Base-by-base conservation (phyloP, 2,329 filamentous ascomycete genomes). In the Paramyrothecium roridum region DNA sequence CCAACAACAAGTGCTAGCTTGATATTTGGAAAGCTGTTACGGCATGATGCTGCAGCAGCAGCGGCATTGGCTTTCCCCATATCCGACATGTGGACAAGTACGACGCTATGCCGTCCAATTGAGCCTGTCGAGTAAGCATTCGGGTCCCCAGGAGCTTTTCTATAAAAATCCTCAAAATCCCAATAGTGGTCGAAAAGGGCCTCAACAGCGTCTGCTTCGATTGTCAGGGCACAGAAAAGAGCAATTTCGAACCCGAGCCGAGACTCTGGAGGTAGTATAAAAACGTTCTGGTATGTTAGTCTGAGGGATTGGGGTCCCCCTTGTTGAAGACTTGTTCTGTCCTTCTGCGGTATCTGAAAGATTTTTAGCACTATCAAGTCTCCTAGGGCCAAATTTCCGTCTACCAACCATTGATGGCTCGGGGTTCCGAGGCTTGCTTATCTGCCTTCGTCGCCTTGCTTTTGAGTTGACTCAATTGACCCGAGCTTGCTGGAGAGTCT, bases 41-140 rank as follows among this genome's bases (percentile, higher is more conserved):
- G 54, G 22, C 51, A 56, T 17, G 46, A 49, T 2, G 54, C 43
- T 1, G 60, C 59, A 1, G 47, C 58, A 6, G 12, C 48, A 17
- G 70, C 65, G 0, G 71, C 65, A 34, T 26, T 66, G 13, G 43
- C 59, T 30, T 65, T 72, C 8, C 70, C 70, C 53, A 68, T 71
- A 3, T 47, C 48, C 3, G 66, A 57, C 2, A 70, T 57, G 1
- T 65, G 45, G n/a, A 63, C 59, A 0, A 75, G 59, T 3, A 74
- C 67, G 3, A 68, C 63, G 47, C 67, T 58, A 49, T 64, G 56
- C 3, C 56, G 53, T 1, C 65, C 65, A 1, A 73, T 63, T 0
- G 64, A 62, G 0, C 69, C 70, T 1, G 63, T 63, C 1, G 55
- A 59, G 50, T 73, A 73, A 0, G n/a, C 52, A 48, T 73, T 70